A percentile compares a stretch with the other conserved stretches of the same genome.
phyloP scores from a whole-genome alignment of 768 basidiomycete genomes.

The Podaxis rugospora region DNA sequence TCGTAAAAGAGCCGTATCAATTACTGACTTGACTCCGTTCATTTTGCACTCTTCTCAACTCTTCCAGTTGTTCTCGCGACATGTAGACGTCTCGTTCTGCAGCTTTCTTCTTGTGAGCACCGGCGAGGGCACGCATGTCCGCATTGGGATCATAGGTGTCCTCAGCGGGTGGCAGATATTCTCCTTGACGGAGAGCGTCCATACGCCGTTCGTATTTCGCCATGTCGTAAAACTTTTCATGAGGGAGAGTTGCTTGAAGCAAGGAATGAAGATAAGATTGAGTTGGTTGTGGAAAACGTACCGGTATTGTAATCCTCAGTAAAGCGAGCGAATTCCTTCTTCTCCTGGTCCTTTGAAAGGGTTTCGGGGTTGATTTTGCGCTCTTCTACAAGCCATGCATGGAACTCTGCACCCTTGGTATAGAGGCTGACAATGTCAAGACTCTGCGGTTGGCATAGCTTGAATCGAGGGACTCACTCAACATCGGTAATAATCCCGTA shows the following conservation, averaged over 20 bases:
- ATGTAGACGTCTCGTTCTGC: conserved; percentile 73
- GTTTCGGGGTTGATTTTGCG: conserved; percentile 89
- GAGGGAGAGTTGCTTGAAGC: conserved; percentile 75
- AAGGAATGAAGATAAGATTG: not conserved
- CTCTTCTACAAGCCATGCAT: conserved; percentile 92
- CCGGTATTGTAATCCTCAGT: conserved; percentile 85
- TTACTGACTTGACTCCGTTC: conserved; percentile 72
- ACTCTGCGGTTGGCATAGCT: not conserved
- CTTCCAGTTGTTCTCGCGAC: conserved; percentile 73
- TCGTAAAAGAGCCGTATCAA: not conserved
- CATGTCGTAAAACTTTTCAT: conserved; percentile 95
- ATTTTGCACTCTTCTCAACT: conserved; percentile 78
- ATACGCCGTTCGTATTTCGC: conserved; percentile 80
- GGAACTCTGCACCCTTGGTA: conserved; percentile 81
- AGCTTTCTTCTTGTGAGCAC: conserved; percentile 63
- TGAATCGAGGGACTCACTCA: conserved; percentile 53
- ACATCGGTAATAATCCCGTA: conserved; percentile 81
- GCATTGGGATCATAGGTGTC: conserved; percentile 79
- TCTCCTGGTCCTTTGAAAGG: conserved; percentile 77
- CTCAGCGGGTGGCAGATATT: conserved; percentile 66
- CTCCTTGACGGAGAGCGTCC: conserved; percentile 80
- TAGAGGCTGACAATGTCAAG: conserved; percentile 55
- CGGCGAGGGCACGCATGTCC: conserved; percentile 75
- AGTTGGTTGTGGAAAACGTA: conserved; percentile 22
- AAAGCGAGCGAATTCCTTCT: conserved; percentile 80